Base-by-base conservation (phyloP, 1,284 basidiomycete species). In the Chalciporus sp. region DNA sequence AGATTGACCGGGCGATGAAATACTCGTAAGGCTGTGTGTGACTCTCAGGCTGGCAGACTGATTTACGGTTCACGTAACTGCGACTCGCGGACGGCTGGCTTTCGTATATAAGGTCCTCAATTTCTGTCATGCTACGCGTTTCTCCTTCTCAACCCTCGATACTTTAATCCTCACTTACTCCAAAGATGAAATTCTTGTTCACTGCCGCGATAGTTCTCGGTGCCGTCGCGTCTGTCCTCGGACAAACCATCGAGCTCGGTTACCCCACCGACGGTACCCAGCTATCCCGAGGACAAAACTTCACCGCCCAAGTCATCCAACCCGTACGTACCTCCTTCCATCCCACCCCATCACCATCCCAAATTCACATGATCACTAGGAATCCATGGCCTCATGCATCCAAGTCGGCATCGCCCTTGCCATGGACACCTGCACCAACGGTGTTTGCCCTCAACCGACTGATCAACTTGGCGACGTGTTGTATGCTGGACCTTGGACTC, bases 321-420 rank as follows among this genome's bases (percentile, higher is more conserved):
- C 67, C 69, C 1, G 68, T 68, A 44, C 51, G 67, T 17, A 8
- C 29, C 16, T 12, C 14, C 2, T 10, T 46, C 5, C 19, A 27
- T 20, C 2, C 12, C n/a, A 20, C 14, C 10, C 12, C 9, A 39
- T 8, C n/a, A 35, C 9, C 29, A 37, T 7, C n/a, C 7, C 20
- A 26, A 28, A 45, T 26, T 33, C 28, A 41, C 11, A 51, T 19
- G 4, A 16, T 7, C 45, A 12, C 17, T 16, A 72, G 65, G 29
- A 0, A 31, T 72, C 67, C 16, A 33, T 70, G 0, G 52, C 29
- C 14, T 46, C 41, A 7, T 69, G 66, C 47, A 58, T 51, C 23
- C 59, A 70, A 49, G 68, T 72, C 7, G 67, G 70, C 26, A 71
- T 69, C 8, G 65, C 70, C 14, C 69, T 69, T 14, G 60, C 65